A percentile compares a stretch with the other conserved stretches of the same genome.
Evolutionary conservation across 2,329 filamentous ascomycete genomes (phyloP).

Genomic region (Colletotrichum horii): DNA sequence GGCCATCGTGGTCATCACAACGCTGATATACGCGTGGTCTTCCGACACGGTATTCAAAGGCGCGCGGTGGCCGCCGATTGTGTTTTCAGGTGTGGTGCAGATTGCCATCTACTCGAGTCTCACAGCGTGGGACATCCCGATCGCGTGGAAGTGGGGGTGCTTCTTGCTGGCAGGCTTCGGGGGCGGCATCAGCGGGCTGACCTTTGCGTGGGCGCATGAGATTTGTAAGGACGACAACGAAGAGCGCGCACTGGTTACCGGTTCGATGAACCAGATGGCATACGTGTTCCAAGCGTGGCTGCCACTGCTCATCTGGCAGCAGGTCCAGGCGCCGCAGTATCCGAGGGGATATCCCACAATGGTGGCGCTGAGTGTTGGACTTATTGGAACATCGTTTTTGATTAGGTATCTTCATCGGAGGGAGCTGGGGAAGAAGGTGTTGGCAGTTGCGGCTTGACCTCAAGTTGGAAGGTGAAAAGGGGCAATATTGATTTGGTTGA

Average conservation of each 20-base stretch:
- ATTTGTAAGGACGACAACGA: constrained; percentile 61
- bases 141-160: constrained; percentile 67
- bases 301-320: constrained; percentile 70
- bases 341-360: constrained; percentile 65
- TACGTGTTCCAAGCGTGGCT: constrained; percentile 75
- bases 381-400: constrained; percentile 56
- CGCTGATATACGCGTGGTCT: constrained; percentile 68
- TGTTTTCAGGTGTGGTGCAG: constrained; percentile 55
- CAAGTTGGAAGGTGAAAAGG: background rate
- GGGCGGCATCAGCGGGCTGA: constrained; percentile 50
- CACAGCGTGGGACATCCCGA: constrained; percentile 49
- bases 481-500: no score
- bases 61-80: constrained; percentile 66
- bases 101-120: constrained; percentile 45
- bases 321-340: constrained; percentile 65
- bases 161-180: constrained; percentile 59
- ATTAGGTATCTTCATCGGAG: constrained; percentile 51
- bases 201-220: constrained; percentile 55
- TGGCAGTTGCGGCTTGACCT: background rate
- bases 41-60: constrained; percentile 66
- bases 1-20: constrained; percentile 60
- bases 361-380: constrained; percentile 48
- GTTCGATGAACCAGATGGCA: constrained; percentile 71
- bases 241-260: constrained; percentile 70
- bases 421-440: constrained; percentile 32